These are phyloP conservation scores for Ophiostoma pallidulum DNA, from an alignment of 2,329 filamentous ascomycete species.

Conservation along the genomic window DNA sequence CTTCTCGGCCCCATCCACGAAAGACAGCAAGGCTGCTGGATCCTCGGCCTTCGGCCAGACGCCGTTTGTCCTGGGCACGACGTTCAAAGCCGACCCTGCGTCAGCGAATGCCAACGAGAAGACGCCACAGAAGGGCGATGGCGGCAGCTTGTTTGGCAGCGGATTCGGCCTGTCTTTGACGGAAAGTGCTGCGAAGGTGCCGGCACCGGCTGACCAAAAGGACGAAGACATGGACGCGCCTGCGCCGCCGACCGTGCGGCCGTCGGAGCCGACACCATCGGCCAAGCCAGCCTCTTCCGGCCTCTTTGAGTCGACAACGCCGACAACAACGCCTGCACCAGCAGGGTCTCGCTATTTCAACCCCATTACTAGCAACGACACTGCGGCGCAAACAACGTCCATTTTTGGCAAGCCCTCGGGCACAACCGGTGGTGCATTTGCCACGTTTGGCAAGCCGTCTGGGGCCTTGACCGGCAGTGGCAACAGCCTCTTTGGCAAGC, in stretches of 20 bases:
- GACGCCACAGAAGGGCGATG: slow-evolving; percentile 24
- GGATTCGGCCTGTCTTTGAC: slow-evolving; percentile 51
- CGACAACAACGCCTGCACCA: slow-evolving; percentile 18
- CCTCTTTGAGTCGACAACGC: slow-evolving; percentile 18
- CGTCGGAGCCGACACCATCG: slow-evolving; percentile 14
- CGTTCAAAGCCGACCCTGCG: slow-evolving; percentile 55
- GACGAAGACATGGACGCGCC: slow-evolving; percentile 45
- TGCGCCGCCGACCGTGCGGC: slow-evolving; percentile 19
- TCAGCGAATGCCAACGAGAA: slow-evolving; percentile 50
- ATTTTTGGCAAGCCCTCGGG: slow-evolving; percentile 8
- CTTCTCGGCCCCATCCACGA: slow-evolving; percentile 32
- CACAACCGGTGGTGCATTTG: not conserved
- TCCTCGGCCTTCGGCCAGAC: slow-evolving; percentile 35
- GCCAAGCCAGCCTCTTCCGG: slow-evolving; percentile 19
- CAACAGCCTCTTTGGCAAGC: slow-evolving; percentile 10
- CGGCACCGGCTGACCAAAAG: slow-evolving; percentile 23
- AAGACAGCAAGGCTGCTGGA: slow-evolving; percentile 29
- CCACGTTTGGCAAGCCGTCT: slow-evolving; percentile 3
- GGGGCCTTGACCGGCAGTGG: not conserved
- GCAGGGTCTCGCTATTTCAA: slow-evolving; percentile 18
- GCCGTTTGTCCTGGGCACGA: slow-evolving; percentile 58
- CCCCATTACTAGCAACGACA: slow-evolving; percentile 7
- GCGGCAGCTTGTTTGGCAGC: slow-evolving; percentile 44
- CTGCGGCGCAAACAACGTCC: slow-evolving; percentile 1
- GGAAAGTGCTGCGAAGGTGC: slow-evolving; percentile 5